Percentiles rank a stretch among this genome's conserved stretches.
phyloP scores from a whole-genome alignment of 805 yeast genomes.

The Candida germanica region DNA sequence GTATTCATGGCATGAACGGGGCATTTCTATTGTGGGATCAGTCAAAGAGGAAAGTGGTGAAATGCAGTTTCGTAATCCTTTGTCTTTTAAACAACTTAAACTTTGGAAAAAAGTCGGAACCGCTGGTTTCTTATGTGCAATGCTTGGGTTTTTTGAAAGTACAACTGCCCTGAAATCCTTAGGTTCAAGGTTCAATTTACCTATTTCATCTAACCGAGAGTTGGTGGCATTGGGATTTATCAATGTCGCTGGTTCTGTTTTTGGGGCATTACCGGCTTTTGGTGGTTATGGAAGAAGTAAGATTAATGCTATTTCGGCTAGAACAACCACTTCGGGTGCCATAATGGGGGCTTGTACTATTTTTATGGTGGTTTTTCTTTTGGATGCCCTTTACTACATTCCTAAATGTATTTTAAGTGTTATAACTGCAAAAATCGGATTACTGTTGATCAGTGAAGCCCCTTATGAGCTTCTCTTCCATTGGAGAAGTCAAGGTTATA shows the following conservation, averaged over 20 bases:
- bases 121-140: slow-evolving; percentile 69
- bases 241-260: slow-evolving; percentile 62
- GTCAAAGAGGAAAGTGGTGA: slow-evolving; percentile 47
- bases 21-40: slow-evolving; percentile 69
- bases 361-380: slow-evolving; percentile 55
- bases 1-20: slow-evolving; percentile 49
- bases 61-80: slow-evolving; percentile 54
- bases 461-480: slow-evolving; percentile 78
- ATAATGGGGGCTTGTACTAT: slow-evolving; percentile 77
- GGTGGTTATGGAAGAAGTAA: slow-evolving; percentile 96
- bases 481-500: slow-evolving; percentile 67
- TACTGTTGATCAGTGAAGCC: slow-evolving; percentile 68
- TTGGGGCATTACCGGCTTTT: slow-evolving; percentile 80
- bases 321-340: slow-evolving; percentile 79
- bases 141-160: slow-evolving; percentile 88
- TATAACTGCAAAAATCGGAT: slow-evolving; percentile 71
- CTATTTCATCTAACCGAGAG: slow-evolving; percentile 85
- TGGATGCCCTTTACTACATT: slow-evolving; percentile 64
- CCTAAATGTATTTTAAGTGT: slow-evolving; percentile 81
- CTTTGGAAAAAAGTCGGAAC: slow-evolving; percentile 60
- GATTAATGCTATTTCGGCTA: slow-evolving; percentile 80
- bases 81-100: slow-evolving; percentile 45
- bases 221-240: slow-evolving; percentile 83
- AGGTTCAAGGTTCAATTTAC: slow-evolving; percentile 67
- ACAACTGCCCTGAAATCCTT: slow-evolving; percentile 89